Evolutionary conservation across 768 basidiomycete genomes (phyloP).

Genomic region (Podaxis sp.): DNA sequence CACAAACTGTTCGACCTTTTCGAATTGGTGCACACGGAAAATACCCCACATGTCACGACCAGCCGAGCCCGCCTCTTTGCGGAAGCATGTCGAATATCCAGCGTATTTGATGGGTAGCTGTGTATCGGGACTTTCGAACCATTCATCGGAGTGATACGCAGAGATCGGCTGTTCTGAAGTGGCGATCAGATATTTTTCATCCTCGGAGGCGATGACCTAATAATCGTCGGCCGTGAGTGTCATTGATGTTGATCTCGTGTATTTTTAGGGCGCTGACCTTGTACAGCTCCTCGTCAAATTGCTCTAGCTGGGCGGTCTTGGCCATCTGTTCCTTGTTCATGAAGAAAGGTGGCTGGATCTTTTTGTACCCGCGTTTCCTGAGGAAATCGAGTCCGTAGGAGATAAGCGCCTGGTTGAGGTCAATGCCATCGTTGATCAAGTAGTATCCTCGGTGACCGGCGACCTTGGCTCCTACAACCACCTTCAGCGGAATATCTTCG

Average conservation of each 20-base stretch:
- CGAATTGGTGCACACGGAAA: constrained; percentile 99
- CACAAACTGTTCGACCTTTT: constrained; percentile 97
- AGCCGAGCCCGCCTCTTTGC: constrained; percentile 97
- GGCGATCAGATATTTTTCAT: constrained; percentile 98
- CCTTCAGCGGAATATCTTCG: constrained; percentile 1
- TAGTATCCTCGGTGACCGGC: constrained; percentile 97
- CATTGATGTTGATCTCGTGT: neutral
- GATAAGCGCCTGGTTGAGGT: constrained; percentile 95
- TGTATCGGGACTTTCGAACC: constrained; percentile 91
- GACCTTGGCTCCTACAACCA: constrained; percentile 76
- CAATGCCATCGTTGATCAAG: constrained; percentile 92
- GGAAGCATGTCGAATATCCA: constrained; percentile 94
- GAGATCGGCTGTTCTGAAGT: constrained; percentile 99
- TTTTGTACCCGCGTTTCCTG: constrained; percentile 79
- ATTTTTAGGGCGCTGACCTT: constrained; percentile 53
- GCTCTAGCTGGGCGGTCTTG: constrained; percentile 96
- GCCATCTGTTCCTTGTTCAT: constrained; percentile 98
- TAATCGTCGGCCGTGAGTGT: neutral
- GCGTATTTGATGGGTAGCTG: constrained; percentile 93
- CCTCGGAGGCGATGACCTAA: constrained; percentile 82
- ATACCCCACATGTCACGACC: constrained; percentile 99
- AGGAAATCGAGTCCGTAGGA: constrained; percentile 94
- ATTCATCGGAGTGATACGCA: constrained; percentile 92
- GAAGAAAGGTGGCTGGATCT: constrained; percentile 96
- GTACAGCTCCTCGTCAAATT: constrained; percentile 98